A percentile compares a stretch with the other conserved stretches of the same genome.
phyloP scores from a whole-genome alignment of 2,329 filamentous ascomycete species.

The Gremmenia infestans region DNA sequence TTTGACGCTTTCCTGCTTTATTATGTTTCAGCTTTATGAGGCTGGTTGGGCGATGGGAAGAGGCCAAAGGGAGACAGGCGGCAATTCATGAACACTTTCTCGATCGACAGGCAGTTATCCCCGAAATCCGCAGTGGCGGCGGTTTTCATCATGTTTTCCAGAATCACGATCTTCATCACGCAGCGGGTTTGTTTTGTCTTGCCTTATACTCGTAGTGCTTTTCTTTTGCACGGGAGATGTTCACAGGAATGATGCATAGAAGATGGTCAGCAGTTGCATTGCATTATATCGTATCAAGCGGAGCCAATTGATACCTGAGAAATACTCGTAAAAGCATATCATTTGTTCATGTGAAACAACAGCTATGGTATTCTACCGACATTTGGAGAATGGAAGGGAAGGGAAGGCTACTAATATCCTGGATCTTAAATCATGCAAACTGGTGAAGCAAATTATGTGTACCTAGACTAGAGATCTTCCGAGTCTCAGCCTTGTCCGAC shows the following conservation, averaged over 20 bases:
- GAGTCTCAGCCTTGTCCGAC: too few species aligned
- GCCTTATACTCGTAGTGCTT: slow-evolving; percentile 12
- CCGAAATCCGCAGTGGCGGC: slow-evolving; percentile 11
- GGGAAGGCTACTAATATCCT: too few species aligned
- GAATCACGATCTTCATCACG: slow-evolving; percentile 29
- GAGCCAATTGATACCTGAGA: slow-evolving; percentile 26
- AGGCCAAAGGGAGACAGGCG: slow-evolving; percentile 2
- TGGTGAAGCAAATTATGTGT: too few species aligned
- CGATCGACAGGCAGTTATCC: slow-evolving; percentile 12
- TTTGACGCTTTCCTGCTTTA: slow-evolving; percentile 13
- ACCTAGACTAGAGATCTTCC: too few species aligned
- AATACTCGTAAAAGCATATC: background rate
- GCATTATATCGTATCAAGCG: slow-evolving; percentile 13
- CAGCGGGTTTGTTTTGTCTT: slow-evolving; percentile 21
- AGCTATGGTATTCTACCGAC: too few species aligned
- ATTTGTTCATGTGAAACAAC: background rate
- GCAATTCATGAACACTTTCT: slow-evolving; percentile 8
- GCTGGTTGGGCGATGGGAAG: slow-evolving; percentile 3
- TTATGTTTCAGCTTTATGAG: slow-evolving; percentile 10
- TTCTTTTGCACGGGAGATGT: slow-evolving; percentile 29
- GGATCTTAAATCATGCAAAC: too few species aligned
- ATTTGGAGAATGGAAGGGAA: background rate
- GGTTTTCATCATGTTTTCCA: slow-evolving; percentile 19
- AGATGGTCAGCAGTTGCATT: slow-evolving; percentile 25
- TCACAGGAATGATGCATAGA: slow-evolving; percentile 24